These are phyloP conservation scores for Plectosphaerella plurivora DNA, from an alignment of 2,329 filamentous ascomycete genomes.

Conservation along the genomic window DNA sequence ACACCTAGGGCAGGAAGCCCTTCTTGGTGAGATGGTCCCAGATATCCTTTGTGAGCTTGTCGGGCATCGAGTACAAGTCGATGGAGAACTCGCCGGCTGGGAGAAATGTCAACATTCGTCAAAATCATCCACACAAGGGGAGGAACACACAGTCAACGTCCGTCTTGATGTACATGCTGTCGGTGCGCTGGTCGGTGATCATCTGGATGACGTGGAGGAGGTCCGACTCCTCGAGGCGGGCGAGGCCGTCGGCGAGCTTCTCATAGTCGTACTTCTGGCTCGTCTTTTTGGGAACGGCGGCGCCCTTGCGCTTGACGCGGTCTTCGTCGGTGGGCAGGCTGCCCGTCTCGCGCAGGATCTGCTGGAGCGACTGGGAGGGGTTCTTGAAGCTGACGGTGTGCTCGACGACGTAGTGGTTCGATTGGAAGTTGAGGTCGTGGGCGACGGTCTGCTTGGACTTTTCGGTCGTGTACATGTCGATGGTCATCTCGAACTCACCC, in stretches of 20 bases:
- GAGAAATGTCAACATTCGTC: constrained; percentile 26
- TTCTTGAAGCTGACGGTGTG: constrained; percentile 87
- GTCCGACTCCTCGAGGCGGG: constrained; percentile 89
- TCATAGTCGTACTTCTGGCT: constrained; percentile 78
- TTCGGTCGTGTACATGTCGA: constrained; percentile 76
- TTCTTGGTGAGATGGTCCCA: constrained; percentile 72
- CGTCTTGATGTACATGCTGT: constrained; percentile 94
- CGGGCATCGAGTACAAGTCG: constrained; percentile 95
- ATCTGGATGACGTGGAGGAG: constrained; percentile 92
- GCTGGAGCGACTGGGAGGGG: constrained; percentile 80
- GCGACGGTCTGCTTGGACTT: constrained; percentile 78
- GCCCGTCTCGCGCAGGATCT: constrained; percentile 76
- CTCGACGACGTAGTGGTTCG: constrained; percentile 74
- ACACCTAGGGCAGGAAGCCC: constrained; percentile 12
- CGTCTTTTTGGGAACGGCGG: constrained; percentile 73
- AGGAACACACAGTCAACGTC: constrained; percentile 77
- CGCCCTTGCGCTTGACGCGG: constrained; percentile 52
- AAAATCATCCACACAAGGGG: background rate
- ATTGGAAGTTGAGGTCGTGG: constrained; percentile 90
- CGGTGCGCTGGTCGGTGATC: constrained; percentile 94
- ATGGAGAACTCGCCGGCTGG: constrained; percentile 94
- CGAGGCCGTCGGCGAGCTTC: constrained; percentile 88
- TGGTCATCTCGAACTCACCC: constrained; percentile 96
- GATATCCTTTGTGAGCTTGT: constrained; percentile 82
- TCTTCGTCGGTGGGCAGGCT: constrained; percentile 74